Evolutionary conservation across 176 grass and related monocot species (phyloP).

Genomic region (Guadua angustifolia): DNA sequence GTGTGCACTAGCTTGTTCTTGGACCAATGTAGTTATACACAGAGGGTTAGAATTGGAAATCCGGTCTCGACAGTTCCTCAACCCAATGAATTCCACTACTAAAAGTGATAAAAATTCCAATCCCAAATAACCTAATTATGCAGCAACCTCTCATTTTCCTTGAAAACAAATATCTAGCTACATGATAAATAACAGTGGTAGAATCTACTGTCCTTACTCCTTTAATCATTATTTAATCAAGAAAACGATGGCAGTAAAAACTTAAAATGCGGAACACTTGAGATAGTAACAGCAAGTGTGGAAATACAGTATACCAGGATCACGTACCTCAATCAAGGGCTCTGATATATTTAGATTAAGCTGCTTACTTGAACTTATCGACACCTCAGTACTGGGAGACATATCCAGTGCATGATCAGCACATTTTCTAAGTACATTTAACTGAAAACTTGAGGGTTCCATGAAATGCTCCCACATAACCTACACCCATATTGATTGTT

Average conservation of each 20-base stretch:
- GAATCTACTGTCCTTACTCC: constrained; percentile 23
- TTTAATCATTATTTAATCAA: constrained; percentile 32
- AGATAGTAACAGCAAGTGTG: constrained; percentile 10
- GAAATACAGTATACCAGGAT: constrained; percentile 32
- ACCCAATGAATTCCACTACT: constrained; percentile 6
- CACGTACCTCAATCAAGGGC: constrained; percentile 84
- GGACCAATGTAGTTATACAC: too few species aligned
- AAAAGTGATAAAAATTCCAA: neutral
- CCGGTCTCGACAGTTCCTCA: neutral
- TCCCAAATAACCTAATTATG: neutral
- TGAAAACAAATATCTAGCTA: constrained; percentile 41
- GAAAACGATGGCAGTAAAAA: constrained; percentile 7
- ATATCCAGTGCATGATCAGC: constrained; percentile 58
- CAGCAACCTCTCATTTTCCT: neutral
- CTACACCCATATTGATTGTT: constrained; percentile 51
- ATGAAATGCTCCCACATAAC: constrained; percentile 99
- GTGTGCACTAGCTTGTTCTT: too few species aligned
- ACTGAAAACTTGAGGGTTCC: constrained; percentile 90
- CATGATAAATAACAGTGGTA: constrained; percentile 16
- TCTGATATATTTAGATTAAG: constrained; percentile 98
- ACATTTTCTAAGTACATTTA: constrained; percentile 66
- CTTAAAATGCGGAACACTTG: constrained; percentile 7
- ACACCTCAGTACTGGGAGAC: constrained; percentile 67
- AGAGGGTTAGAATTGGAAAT: too few species aligned
- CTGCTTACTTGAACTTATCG: constrained; percentile 74